Evolutionary conservation across 2,329 filamentous ascomycete species (phyloP).

Genomic region (Ceratocystis albifundus): DNA sequence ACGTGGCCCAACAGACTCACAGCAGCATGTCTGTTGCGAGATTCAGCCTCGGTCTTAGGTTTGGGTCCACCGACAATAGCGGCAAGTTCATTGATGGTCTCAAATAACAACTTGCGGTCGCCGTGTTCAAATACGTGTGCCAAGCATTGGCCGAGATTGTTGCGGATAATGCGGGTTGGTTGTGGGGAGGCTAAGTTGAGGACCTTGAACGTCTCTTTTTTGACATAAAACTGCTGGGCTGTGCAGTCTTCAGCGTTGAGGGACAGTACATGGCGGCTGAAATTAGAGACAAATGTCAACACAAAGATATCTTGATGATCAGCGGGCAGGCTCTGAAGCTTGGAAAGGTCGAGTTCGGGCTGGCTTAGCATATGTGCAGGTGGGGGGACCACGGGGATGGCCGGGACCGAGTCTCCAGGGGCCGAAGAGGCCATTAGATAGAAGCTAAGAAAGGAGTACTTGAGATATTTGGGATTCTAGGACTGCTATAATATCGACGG

Average conservation of each 20-base stretch:
- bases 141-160: conserved; percentile 76
- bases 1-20: conserved; percentile 78
- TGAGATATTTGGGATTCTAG: not conserved
- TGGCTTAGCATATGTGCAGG: conserved; percentile 37
- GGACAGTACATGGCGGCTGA: conserved; percentile 66
- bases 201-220: conserved; percentile 89
- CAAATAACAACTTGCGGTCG: conserved; percentile 83
- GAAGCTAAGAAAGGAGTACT: not conserved
- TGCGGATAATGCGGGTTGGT: conserved; percentile 78
- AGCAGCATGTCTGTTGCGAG: conserved; percentile 74
- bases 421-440: conserved; percentile 15
- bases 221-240: conserved; percentile 79
- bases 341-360: conserved; percentile 76
- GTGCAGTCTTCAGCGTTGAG: conserved; percentile 71
- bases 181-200: conserved; percentile 70
- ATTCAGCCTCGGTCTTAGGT: conserved; percentile 60
- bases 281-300: conserved; percentile 71
- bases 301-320: conserved; percentile 96
- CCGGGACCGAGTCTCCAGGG: conserved; percentile 13
- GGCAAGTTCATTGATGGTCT: conserved; percentile 83
- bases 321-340: conserved; percentile 76
- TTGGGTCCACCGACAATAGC: conserved; percentile 62
- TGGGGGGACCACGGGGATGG: conserved; percentile 25
- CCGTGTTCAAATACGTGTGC: conserved; percentile 72
- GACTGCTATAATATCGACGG: too few species aligned